Conservation (phyloP, 129 eudicot species). For the Chrysanthemum seticuspe region DNA sequence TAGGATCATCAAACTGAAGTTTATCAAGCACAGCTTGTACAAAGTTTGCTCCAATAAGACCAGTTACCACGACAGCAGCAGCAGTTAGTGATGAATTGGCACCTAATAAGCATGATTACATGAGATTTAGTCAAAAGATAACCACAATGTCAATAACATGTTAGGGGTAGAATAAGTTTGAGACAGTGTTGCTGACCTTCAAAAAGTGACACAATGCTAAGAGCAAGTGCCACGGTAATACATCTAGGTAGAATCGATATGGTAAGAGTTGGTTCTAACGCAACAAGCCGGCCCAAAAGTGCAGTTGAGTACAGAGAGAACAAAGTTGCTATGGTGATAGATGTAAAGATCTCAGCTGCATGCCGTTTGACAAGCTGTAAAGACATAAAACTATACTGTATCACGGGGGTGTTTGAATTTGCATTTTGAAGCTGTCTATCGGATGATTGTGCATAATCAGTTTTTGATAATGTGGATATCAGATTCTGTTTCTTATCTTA, state of each 20-base stretch:
- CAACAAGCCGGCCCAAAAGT: constrained; percentile 82
- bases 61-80: constrained; percentile 95
- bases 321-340: constrained; percentile 69
- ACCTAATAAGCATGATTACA: constrained; percentile 38
- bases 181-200: constrained; percentile 59
- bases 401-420: neutral
- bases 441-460: neutral
- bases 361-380: constrained; percentile 93
- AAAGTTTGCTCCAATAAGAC: constrained; percentile 95
- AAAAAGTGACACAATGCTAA: constrained; percentile 91
- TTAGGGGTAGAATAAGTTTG: neutral
- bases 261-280: constrained; percentile 72
- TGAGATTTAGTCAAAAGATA: neutral
- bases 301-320: constrained; percentile 97
- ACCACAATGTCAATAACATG: neutral
- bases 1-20: constrained; percentile 81
- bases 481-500: neutral
- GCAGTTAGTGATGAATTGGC: constrained; percentile 94
- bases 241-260: constrained; percentile 92
- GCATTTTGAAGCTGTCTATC: neutral
- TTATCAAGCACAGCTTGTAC: constrained; percentile 89
- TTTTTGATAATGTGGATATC: neutral
- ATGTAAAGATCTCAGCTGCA: constrained; percentile 95
- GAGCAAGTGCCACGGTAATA: constrained; percentile 97
- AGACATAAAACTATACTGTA: neutral